Evolutionary conservation across 164 flowering plant genomes (phyloP).

Genomic region (Aristolochia californica): DNA sequence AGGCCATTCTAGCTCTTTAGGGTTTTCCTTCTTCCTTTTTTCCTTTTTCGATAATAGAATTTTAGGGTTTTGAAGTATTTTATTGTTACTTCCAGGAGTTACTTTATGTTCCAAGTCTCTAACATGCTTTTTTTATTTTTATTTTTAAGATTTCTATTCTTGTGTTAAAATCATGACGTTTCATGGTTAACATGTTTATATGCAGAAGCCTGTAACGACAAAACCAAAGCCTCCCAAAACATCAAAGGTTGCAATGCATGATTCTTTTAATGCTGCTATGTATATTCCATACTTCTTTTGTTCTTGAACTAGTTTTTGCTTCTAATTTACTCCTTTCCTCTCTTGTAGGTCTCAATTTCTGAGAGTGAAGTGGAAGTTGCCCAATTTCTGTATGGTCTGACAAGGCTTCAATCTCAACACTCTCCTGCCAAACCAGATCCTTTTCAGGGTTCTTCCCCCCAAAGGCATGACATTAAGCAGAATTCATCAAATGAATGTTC

Average conservation of each 20-base stretch:
- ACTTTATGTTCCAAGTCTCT: too few relatives aligned
- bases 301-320: neutral
- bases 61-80: too few relatives aligned
- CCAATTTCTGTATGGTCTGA: constrained; percentile 7
- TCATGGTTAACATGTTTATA: neutral
- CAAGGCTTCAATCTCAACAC: constrained; percentile 10
- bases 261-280: neutral
- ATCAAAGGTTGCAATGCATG: constrained; percentile 6
- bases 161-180: too few relatives aligned
- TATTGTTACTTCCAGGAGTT: too few relatives aligned
- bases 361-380: constrained; percentile 18
- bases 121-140: neutral
- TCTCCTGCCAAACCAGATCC: constrained; percentile 8
- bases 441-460: constrained; percentile 2
- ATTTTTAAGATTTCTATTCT: neutral
- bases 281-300: neutral
- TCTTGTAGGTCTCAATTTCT: constrained; percentile 11
- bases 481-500: constrained; percentile 7
- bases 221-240: constrained; percentile 8
- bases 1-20: too few relatives aligned
- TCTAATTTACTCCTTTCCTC: neutral
- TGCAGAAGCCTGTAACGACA: constrained; percentile 5
- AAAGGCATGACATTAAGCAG: constrained; percentile 3
- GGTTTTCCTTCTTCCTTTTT: too few relatives aligned
- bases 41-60: too few relatives aligned